Base-by-base conservation (phyloP, 768 basidiomycete genomes). In the Rhizopogon sp. region DNA sequence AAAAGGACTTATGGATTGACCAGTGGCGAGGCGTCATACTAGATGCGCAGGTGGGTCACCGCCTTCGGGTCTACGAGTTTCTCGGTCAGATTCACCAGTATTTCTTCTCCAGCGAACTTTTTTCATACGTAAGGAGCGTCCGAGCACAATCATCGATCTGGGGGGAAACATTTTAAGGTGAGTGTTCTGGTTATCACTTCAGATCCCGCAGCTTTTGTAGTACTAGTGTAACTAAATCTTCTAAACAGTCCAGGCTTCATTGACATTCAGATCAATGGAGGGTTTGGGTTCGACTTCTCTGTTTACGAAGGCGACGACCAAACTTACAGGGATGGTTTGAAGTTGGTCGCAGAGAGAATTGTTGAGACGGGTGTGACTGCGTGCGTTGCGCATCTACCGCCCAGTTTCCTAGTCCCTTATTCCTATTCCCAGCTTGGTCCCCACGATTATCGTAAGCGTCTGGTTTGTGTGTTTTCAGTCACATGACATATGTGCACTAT, bases 231-330 rank as follows among this genome's bases (percentile, higher is more conserved):
- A 25, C 25, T 25, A 25, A 25, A 25, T 25, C 25, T 25, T 25
- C 25, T 56, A 53, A 25, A 14, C 60, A 92, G 90, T 66, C 93
- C 93, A 2, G 93, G 93, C 13, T 81, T 87, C 63, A 79, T 95
- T 49, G 93, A 95, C 70, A 82, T 88, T 16, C 93, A 96, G 64
- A 85, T 96, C 58, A 95, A 96, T 59, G 93, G 93, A 37, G 93
- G 85, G 5, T 93, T 90, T 66, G 84, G 86, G 31, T 89, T 92
- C 64, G 90, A 93, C 68, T 93, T 93, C 63, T 92, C 90, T 11
- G 81, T 92, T 16, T 90, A 87, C 61, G 84, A 88, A 37, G 82
- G 79, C 28, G 78, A 86, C 63, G 87, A 89, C 51, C 76, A 83
- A 39, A 73, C 72, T 6, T 95, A 95, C 70, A 73, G 76, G 25